phyloP scores from a whole-genome alignment of 768 basidiomycete genomes.

The Tulasnella sp. region DNA sequence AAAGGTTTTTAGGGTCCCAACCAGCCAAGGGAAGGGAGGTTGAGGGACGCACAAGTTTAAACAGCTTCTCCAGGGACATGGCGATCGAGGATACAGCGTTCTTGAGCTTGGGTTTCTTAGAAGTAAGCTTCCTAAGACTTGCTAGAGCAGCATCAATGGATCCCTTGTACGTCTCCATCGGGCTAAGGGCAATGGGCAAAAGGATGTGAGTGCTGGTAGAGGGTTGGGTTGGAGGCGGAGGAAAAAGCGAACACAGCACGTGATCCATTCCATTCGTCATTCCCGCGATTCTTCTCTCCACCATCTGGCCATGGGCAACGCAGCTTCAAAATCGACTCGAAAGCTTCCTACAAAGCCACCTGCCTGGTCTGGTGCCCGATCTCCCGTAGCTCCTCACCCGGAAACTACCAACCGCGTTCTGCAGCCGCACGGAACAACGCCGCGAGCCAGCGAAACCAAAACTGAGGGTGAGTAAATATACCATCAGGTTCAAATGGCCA shows the following conservation, averaged over 20 bases:
- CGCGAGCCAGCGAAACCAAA: constrained; percentile 1
- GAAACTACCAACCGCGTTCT: not conserved
- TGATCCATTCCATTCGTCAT: not conserved
- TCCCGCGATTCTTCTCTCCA: not conserved
- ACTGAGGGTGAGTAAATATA: not conserved
- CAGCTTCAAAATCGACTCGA: constrained; percentile 2
- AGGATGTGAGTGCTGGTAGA: not conserved
- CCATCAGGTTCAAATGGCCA: no score
- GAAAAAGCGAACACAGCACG: not conserved
- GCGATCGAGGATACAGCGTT: not conserved
- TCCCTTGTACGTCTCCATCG: not conserved
- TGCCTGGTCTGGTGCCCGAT: constrained; percentile 6
- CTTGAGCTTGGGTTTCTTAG: not conserved
- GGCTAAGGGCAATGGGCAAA: not conserved
- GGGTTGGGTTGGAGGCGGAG: not conserved
- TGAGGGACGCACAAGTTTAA: not conserved
- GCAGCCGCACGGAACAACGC: not conserved
- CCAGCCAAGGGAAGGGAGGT: not conserved
- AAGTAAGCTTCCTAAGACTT: not conserved
- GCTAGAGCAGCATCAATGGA: not conserved
- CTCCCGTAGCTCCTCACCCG: not conserved
- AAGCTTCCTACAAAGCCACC: constrained; percentile 3
- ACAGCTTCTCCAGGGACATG: not conserved
- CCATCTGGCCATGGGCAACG: not conserved
- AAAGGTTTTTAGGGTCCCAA: not conserved